Evolutionary conservation across 768 basidiomycete species (phyloP).

Genomic region (Postia placenta): DNA sequence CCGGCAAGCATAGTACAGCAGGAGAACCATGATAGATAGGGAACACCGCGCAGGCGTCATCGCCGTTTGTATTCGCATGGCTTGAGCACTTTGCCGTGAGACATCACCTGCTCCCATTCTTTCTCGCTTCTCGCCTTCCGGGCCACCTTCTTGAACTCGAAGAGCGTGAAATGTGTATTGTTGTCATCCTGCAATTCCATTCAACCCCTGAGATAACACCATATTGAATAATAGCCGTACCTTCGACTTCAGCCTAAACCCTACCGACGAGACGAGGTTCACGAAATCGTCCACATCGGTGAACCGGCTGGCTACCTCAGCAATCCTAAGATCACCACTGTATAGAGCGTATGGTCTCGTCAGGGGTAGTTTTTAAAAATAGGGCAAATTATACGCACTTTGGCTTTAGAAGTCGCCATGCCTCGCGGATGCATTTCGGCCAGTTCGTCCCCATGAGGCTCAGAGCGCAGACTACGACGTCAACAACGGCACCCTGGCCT

Average conservation of each 20-base stretch:
- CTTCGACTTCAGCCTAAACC: conserved; percentile 68
- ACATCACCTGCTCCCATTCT: conserved; percentile 54
- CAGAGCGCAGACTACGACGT: conserved; percentile 88
- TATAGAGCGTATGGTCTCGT: background rate
- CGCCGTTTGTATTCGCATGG: conserved; percentile 92
- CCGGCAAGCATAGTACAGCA: too few species aligned
- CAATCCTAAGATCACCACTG: conserved; percentile 80
- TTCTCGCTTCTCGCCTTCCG: conserved; percentile 41
- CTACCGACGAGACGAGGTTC: conserved; percentile 55
- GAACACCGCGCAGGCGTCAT: too few species aligned
- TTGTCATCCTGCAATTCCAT: conserved; percentile 54
- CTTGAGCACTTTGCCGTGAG: conserved; percentile 57
- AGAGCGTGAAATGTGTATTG: conserved; percentile 82
- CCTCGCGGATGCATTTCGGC: conserved; percentile 85
- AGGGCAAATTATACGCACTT: conserved; percentile 44
- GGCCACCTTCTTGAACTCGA: conserved; percentile 68
- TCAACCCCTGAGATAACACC: background rate
- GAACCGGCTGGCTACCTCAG: conserved; percentile 87
- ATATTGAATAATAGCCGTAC: conserved; percentile 30
- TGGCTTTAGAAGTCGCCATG: conserved; percentile 80
- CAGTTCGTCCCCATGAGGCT: conserved; percentile 98
- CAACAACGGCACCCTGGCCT: conserved; percentile 73
- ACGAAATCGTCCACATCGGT: conserved; percentile 60
- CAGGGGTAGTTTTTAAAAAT: too few species aligned
- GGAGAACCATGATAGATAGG: too few species aligned